Evolutionary conservation across 352 stramenopile species (phyloP).

Genomic region (Phytophthora syringae): DNA sequence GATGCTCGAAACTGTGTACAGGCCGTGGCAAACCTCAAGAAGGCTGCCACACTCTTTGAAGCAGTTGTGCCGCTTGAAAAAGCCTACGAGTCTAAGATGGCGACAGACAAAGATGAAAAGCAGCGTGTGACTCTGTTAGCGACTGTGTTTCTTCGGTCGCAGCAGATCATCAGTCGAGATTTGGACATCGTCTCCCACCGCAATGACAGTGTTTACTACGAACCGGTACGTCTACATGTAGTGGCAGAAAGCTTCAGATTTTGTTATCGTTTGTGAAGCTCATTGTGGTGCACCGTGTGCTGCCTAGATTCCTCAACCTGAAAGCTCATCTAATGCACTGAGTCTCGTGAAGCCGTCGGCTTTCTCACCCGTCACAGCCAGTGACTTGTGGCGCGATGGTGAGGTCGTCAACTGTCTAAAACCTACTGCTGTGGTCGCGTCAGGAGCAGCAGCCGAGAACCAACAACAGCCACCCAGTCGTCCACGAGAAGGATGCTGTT

Average conservation of each 20-base stretch:
- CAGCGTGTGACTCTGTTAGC: slow-evolving; percentile 44
- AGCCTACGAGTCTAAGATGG: slow-evolving; percentile 48
- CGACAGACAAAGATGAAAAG: slow-evolving; percentile 41
- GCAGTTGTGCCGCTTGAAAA: slow-evolving; percentile 40
- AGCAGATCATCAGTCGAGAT: slow-evolving; percentile 72
- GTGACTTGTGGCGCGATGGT: slow-evolving; percentile 55
- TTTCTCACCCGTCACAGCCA: slow-evolving; percentile 39
- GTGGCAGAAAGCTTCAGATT: background rate
- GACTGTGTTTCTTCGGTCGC: slow-evolving; percentile 55
- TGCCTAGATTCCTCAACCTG: slow-evolving; percentile 53
- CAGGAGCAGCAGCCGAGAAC: slow-evolving; percentile 8
- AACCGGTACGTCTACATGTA: slow-evolving; percentile 55
- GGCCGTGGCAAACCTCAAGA: slow-evolving; percentile 69
- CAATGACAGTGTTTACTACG: slow-evolving; percentile 78
- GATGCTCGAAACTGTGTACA: slow-evolving; percentile 55
- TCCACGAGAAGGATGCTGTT: slow-evolving; percentile 42
- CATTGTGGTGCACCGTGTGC: background rate
- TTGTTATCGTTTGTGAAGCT: background rate
- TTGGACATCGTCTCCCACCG: slow-evolving; percentile 72
- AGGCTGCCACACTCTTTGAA: slow-evolving; percentile 44
- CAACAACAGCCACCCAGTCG: slow-evolving; percentile 24
- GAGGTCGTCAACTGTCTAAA: slow-evolving; percentile 60
- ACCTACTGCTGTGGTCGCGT: slow-evolving; percentile 12
- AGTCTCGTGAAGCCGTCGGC: slow-evolving; percentile 58
- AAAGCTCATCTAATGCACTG: slow-evolving; percentile 43